These are phyloP conservation scores for Globisporangium uncinulatum DNA, from an alignment of 352 stramenopile genomes.

Conservation along the genomic window DNA sequence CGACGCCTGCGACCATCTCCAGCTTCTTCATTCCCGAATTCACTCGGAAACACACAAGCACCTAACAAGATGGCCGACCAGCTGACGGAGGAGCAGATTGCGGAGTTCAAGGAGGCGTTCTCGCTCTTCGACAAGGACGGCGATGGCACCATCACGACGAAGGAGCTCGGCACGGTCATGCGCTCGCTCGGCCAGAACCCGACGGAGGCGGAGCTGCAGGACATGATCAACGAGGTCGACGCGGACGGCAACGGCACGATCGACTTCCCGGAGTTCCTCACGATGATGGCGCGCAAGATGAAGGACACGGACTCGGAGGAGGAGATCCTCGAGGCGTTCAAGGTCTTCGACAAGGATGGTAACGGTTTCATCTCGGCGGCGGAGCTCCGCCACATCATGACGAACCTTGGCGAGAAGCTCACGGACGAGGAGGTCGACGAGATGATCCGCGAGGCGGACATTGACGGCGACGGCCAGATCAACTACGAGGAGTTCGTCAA, in stretches of 20 bases:
- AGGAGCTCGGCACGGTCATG: conserved; percentile 99
- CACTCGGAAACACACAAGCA: conserved; percentile 17
- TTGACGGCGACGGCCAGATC: conserved; percentile 98
- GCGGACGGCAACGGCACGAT: conserved; percentile 99
- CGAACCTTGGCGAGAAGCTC: conserved; percentile 98
- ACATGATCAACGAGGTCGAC: conserved; percentile 99
- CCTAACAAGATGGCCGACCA: conserved; percentile 70
- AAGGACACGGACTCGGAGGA: conserved; percentile 99
- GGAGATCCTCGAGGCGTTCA: conserved; percentile 98
- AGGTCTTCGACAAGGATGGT: conserved; percentile 98
- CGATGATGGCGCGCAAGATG: conserved; percentile 99
- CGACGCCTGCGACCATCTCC: no score
- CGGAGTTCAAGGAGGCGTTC: conserved; percentile 99
- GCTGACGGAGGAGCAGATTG: conserved; percentile 95
- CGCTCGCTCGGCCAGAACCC: conserved; percentile 97
- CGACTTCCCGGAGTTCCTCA: conserved; percentile 99
- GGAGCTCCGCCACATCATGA: conserved; percentile 98
- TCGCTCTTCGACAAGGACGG: conserved; percentile 99
- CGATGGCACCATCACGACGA: conserved; percentile 98
- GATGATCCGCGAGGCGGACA: conserved; percentile 99
- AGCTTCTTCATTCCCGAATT: conserved; percentile 68
- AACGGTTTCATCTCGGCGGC: conserved; percentile 98
- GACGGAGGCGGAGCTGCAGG: conserved; percentile 96
- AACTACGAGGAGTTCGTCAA: conserved; percentile 99
- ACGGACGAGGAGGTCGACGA: conserved; percentile 98